Conservation (phyloP, 2,329 filamentous ascomycete genomes). For the Epichloe coenophiala region DNA sequence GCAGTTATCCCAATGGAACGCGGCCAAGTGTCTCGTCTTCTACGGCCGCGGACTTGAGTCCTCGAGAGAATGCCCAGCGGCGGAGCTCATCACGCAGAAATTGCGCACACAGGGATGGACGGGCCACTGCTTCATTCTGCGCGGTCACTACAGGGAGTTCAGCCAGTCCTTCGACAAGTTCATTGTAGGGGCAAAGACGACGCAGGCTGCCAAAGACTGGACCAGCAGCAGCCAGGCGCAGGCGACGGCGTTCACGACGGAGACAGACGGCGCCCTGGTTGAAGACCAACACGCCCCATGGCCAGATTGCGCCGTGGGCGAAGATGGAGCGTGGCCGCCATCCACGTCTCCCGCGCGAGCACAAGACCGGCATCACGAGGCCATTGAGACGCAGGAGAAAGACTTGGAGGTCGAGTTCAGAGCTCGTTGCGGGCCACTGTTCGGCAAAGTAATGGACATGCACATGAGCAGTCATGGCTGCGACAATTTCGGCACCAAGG, state of each 20-base stretch:
- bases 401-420: conserved; percentile 37
- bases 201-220: conserved; percentile 26
- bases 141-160: conserved; percentile 43
- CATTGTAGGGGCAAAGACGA: conserved; percentile 30
- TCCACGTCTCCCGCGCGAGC: conserved; percentile 26
- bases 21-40: conserved; percentile 35
- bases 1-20: conserved; percentile 32
- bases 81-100: conserved; percentile 30
- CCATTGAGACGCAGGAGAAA: conserved; percentile 31
- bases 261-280: conserved; percentile 14
- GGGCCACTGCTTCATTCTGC: conserved; percentile 39
- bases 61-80: conserved; percentile 36
- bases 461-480: conserved; percentile 12
- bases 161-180: conserved; percentile 38
- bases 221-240: conserved; percentile 15
- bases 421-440: conserved; percentile 29
- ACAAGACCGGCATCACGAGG: conserved; percentile 24
- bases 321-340: conserved; percentile 25
- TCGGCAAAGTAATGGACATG: conserved; percentile 28
- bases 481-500: conserved; percentile 30
- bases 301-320: conserved; percentile 28
- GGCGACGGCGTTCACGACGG: conserved; percentile 6
- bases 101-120: conserved; percentile 33
- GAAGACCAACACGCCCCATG: conserved; percentile 30
- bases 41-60: conserved; percentile 38